Percentiles rank a stretch among this genome's conserved stretches.
Conservation (phyloP, 1,284 basidiomycete genomes). For the Cryptococcus wingfieldii region DNA sequence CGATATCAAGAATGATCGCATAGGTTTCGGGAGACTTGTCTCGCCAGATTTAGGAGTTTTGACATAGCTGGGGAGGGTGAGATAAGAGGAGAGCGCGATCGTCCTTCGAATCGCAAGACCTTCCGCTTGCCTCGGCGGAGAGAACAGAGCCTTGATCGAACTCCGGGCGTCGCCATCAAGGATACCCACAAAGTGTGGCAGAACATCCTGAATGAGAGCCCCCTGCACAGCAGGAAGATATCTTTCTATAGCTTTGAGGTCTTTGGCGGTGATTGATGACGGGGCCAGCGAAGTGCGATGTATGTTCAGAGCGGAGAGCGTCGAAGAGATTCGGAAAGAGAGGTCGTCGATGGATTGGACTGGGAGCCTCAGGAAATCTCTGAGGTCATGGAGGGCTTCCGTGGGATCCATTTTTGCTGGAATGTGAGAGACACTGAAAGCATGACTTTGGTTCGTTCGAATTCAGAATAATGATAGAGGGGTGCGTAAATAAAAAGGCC, state of each 20-base stretch:
- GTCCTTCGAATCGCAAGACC: constrained; percentile 4
- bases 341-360: constrained; percentile 16
- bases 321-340: constrained; percentile 20
- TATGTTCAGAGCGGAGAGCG: constrained; percentile 17
- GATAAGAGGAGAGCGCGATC: constrained; percentile 33
- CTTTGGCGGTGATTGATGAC: not conserved
- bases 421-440: not conserved
- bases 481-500: no score
- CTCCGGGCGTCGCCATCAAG: constrained; percentile 53
- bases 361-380: constrained; percentile 29
- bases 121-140: constrained; percentile 6
- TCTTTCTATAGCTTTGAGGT: constrained; percentile 15
- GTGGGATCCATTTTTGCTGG: not conserved
- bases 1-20: constrained; percentile 28
- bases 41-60: constrained; percentile 10
- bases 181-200: constrained; percentile 63
- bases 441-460: no score
- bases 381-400: constrained; percentile 21
- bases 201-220: constrained; percentile 43
- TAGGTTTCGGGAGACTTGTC: constrained; percentile 13
- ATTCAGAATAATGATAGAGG: no score
- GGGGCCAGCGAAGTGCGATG: constrained; percentile 17
- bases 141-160: constrained; percentile 31
- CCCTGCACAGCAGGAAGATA: constrained; percentile 33
- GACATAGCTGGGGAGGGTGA: constrained; percentile 25